Evolutionary conservation across 164 flowering plant species (phyloP), one percentile per base, ranked within the genome.

Genomic region (Amborella trichopoda): DNA sequence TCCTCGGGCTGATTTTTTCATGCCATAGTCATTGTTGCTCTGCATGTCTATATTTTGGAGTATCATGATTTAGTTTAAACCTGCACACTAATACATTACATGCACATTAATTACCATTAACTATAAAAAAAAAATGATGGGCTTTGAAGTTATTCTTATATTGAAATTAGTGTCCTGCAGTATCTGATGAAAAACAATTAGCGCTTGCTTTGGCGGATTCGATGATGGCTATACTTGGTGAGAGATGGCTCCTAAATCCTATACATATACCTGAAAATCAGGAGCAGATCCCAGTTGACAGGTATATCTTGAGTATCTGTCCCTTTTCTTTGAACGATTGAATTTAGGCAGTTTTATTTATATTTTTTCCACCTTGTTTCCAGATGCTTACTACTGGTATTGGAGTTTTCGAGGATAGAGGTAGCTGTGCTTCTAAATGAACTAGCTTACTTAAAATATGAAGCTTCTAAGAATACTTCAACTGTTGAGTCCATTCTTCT

Each of bases 361-460:
- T 14, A 37, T 53, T 27, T 18, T 32, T 43, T 16, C n/a, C 22
- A 26, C 16, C 18, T 25, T 55, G 49, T 47, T 59, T 65, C 21
- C 66, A 87, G 98, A 75, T 83, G 86, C 52, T 58, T 91, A 49
- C 58, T 87, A 61, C 93, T 91, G 50, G 90, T 87, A 21, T 54
- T 91, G 51, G 96, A 91, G 76, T 66, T 83, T 21, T 71, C 99
- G 10, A 76, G 95, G 64, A 86, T 91, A 49, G 99, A 91, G 64
- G 61, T 84, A 48, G 85, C 95, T 40, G 90, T 91, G 51, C 61
- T 84, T 54, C 76, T 87, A 32, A 84, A 87, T 75, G 95, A 91
- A 33, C 61, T 87, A 19, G 87, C 95, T 22, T 82, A 82, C 56
- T 50, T 80, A 45, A 91, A 80, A 61, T 75, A 76, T 74, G 96